Evolutionary conservation across 441 rosid species (phyloP).

Genomic region (Dalechampia spathulata): DNA sequence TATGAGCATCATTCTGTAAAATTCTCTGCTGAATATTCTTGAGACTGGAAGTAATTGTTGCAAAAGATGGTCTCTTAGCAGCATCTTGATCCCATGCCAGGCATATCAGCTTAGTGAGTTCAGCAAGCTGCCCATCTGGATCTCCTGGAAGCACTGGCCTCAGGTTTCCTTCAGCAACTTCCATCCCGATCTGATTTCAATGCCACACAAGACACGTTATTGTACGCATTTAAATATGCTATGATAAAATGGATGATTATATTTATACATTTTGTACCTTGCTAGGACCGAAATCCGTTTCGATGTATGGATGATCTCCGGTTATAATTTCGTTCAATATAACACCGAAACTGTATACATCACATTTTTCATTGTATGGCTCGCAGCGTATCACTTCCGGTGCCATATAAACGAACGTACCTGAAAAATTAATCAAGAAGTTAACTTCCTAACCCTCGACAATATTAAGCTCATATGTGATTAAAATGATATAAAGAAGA

Average conservation of each 20-base stretch:
- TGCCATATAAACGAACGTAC: conserved; percentile 57
- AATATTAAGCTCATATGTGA: too few species aligned
- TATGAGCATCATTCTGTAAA: background rate
- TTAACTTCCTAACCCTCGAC: too few species aligned
- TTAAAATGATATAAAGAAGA: too few species aligned
- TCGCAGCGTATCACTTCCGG: conserved; percentile 52
- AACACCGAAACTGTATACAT: conserved; percentile 44
- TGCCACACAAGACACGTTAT: background rate
- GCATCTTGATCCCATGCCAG: conserved; percentile 40
- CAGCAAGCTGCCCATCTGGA: conserved; percentile 15
- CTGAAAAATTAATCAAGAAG: conserved; percentile 10
- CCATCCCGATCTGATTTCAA: conserved; percentile 37
- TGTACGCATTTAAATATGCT: too few species aligned
- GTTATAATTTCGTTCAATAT: conserved; percentile 45
- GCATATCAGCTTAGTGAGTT: conserved; percentile 27
- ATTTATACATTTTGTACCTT: conserved; percentile 24
- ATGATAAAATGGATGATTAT: too few species aligned
- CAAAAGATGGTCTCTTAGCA: conserved; percentile 35
- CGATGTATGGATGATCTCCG: conserved; percentile 37
- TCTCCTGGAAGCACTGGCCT: conserved; percentile 40
- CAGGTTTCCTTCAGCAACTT: conserved; percentile 42
- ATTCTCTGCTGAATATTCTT: conserved; percentile 16
- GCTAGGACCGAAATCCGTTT: conserved; percentile 33
- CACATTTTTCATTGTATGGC: conserved; percentile 54
- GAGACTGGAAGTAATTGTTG: conserved; percentile 23